Conservation (phyloP, 495 filamentous ascomycete genomes). For the Aspergillus leporis region DNA sequence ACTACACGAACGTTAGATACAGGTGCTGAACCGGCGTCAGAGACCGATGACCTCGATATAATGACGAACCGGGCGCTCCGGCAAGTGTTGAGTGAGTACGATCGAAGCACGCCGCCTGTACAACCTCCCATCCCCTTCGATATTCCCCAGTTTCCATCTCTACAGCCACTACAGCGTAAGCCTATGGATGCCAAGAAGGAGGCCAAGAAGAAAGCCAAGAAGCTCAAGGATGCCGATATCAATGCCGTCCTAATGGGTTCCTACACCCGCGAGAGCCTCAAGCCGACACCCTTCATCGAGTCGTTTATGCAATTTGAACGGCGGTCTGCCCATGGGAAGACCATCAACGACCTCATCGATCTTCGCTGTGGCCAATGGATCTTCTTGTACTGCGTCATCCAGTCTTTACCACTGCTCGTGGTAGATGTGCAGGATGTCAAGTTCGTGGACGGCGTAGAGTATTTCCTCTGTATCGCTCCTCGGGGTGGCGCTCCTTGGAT, state of each 20-base stretch:
- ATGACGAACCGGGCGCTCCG: constrained; percentile 60
- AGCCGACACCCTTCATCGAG: constrained; percentile 67
- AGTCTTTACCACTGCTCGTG: constrained; percentile 86
- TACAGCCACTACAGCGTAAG: constrained; percentile 61
- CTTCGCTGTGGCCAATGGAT: constrained; percentile 88
- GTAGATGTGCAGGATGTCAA: constrained; percentile 80
- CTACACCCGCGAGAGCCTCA: constrained; percentile 71
- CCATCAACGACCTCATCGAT: constrained; percentile 70
- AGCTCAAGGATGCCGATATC: constrained; percentile 77
- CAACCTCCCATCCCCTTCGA: constrained; percentile 92
- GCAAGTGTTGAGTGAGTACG: constrained; percentile 78
- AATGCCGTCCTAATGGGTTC: constrained; percentile 68
- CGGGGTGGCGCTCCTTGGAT: constrained; percentile 85
- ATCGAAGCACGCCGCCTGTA: constrained; percentile 82
- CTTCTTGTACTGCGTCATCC: constrained; percentile 88
- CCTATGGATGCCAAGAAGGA: constrained; percentile 69
- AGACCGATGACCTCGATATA: constrained; percentile 41
- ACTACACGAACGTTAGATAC: constrained; percentile 55
- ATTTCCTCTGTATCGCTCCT: constrained; percentile 93
- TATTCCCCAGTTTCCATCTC: constrained; percentile 71
- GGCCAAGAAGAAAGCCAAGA: constrained; percentile 60
- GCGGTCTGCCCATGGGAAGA: constrained; percentile 69
- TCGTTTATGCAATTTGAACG: constrained; percentile 82
- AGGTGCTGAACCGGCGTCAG: constrained; percentile 39
- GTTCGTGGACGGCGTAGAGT: constrained; percentile 82